Evolutionary conservation across 495 filamentous ascomycete genomes (phyloP).

Genomic region (Penicillium nucicola): DNA sequence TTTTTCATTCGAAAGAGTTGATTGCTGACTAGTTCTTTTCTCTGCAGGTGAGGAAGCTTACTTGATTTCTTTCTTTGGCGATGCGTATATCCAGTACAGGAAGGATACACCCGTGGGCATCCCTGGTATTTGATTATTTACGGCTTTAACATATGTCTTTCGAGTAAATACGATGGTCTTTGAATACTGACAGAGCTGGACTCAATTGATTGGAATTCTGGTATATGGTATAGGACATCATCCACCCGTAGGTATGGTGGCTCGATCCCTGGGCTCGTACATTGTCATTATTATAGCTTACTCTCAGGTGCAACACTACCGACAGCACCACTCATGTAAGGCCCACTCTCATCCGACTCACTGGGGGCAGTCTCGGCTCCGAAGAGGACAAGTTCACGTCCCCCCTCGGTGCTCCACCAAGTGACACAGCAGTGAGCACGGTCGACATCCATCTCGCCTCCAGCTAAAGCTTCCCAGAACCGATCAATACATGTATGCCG

Average conservation of each 20-base stretch:
- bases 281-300: slow-evolving; percentile 30
- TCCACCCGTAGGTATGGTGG: slow-evolving; percentile 3
- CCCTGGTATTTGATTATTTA: slow-evolving; percentile 54
- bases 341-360: slow-evolving; percentile 22
- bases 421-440: slow-evolving; percentile 73
- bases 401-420: slow-evolving; percentile 81
- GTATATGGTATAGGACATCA: slow-evolving; percentile 15
- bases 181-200: neutral
- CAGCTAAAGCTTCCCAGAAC: slow-evolving; percentile 81
- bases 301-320: slow-evolving; percentile 39
- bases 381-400: slow-evolving; percentile 62
- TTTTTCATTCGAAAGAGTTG: neutral
- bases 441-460: slow-evolving; percentile 91
- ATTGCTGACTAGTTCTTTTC: slow-evolving; percentile 3
- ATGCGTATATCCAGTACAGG: slow-evolving; percentile 75
- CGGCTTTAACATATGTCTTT: neutral
- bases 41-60: slow-evolving; percentile 68
- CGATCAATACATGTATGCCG: slow-evolving; percentile 63
- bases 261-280: neutral
- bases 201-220: slow-evolving; percentile 2
- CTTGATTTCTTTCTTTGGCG: slow-evolving; percentile 77
- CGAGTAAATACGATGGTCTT: neutral
- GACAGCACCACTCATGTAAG: slow-evolving; percentile 61
- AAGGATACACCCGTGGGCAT: slow-evolving; percentile 68
- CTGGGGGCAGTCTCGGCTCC: slow-evolving; percentile 35